These are phyloP conservation scores for Aspergillus cavernicola DNA, from an alignment of 495 filamentous ascomycete species.

Conservation along the genomic window DNA sequence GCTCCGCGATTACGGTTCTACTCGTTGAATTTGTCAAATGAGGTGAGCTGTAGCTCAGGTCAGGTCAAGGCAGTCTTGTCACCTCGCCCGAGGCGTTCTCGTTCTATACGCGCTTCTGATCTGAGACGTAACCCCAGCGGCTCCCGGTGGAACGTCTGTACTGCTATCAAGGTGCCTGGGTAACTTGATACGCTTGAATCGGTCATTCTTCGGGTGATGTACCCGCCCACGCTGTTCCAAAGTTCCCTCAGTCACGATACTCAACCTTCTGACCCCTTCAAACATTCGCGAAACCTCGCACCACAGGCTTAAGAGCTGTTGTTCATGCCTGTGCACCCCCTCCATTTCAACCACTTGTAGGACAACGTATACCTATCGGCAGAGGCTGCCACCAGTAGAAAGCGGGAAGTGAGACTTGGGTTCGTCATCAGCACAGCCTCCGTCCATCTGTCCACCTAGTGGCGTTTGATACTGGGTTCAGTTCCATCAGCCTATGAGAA, in stretches of 20 bases:
- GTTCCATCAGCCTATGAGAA: background rate
- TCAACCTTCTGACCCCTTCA: background rate
- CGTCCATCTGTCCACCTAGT: background rate
- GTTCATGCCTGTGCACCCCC: background rate
- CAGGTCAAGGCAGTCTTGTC: background rate
- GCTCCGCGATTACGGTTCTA: background rate
- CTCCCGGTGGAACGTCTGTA: background rate
- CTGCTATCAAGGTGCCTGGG: background rate
- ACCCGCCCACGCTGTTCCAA: background rate
- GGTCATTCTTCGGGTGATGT: background rate
- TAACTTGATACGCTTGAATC: background rate
- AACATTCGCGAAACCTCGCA: background rate
- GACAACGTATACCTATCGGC: background rate
- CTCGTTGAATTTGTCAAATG: background rate
- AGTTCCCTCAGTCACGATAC: background rate
- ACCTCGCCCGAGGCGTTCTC: background rate
- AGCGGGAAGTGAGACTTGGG: background rate
- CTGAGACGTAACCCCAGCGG: background rate
- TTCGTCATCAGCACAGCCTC: background rate
- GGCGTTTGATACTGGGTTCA: background rate
- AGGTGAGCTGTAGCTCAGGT: background rate
- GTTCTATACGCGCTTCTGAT: background rate
- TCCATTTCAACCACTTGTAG: background rate
- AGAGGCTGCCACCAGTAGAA: background rate
- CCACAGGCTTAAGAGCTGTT: background rate